phyloP scores from a whole-genome alignment of 2,329 filamentous ascomycete genomes.

The Cytospora piceae region DNA sequence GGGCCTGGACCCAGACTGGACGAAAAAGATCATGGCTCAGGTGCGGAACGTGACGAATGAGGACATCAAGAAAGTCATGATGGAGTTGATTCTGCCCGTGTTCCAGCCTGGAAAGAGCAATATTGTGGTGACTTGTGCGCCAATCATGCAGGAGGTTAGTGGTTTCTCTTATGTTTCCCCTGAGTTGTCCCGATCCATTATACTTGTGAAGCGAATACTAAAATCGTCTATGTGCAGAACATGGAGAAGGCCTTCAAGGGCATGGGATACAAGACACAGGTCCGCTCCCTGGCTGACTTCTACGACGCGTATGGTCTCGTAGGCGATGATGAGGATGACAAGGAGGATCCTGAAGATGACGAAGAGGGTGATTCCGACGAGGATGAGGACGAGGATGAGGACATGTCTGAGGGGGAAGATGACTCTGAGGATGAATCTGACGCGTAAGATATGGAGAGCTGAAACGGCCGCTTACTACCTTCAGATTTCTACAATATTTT shows the following conservation, averaged over 20 bases:
- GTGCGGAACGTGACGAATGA: slow-evolving; percentile 77
- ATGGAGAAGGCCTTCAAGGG: slow-evolving; percentile 74
- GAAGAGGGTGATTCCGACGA: slow-evolving; percentile 59
- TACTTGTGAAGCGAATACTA: background rate
- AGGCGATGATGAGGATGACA: slow-evolving; percentile 61
- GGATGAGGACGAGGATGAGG: slow-evolving; percentile 56
- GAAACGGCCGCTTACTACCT: background rate
- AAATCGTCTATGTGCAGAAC: slow-evolving; percentile 52
- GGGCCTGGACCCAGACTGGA: slow-evolving; percentile 76
- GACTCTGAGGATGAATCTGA: slow-evolving; percentile 41
- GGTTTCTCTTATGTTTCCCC: too few species aligned
- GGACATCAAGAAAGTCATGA: slow-evolving; percentile 76
- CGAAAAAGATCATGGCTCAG: slow-evolving; percentile 72
- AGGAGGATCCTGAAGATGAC: slow-evolving; percentile 61
- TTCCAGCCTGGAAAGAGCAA: slow-evolving; percentile 83
- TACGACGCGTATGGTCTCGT: slow-evolving; percentile 88
- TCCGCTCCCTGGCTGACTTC: slow-evolving; percentile 76
- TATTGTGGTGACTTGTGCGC: slow-evolving; percentile 84
- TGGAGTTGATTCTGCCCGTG: slow-evolving; percentile 74
- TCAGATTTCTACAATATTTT: background rate
- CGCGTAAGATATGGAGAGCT: slow-evolving; percentile 38
- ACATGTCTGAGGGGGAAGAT: slow-evolving; percentile 48
- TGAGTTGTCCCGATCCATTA: background rate
- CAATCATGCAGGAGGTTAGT: slow-evolving; percentile 81
- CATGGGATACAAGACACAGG: slow-evolving; percentile 78